phyloP scores from a whole-genome alignment of 1,284 basidiomycete species.

The Ganoderma multipileum region DNA sequence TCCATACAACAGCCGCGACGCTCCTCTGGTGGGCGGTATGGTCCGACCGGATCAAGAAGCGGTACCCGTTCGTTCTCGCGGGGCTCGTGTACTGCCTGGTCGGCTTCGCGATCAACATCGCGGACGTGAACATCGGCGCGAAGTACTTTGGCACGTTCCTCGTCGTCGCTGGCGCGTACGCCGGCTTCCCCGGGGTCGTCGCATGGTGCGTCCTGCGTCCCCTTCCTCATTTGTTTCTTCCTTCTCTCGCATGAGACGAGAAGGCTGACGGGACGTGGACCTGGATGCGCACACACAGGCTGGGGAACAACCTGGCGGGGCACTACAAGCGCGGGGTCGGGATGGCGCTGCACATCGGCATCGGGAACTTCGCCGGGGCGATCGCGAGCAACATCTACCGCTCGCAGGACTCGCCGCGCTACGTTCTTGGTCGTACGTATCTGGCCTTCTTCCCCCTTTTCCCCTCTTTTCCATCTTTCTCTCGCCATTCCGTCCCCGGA shows the following conservation, averaged over 20 bases:
- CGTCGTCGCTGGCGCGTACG: conserved; percentile 65
- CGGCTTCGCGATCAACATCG: conserved; percentile 73
- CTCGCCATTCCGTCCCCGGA: too few relatives aligned
- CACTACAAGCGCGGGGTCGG: conserved; percentile 72
- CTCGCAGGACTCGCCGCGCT: conserved; percentile 63
- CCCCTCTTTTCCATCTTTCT: not conserved
- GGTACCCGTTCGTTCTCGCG: conserved; percentile 65
- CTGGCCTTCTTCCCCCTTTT: not conserved
- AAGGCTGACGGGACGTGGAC: too few relatives aligned
- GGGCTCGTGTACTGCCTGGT: conserved; percentile 60
- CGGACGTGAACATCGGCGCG: conserved; percentile 49
- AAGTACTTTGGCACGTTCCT: conserved; percentile 78
- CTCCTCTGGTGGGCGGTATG: conserved; percentile 60
- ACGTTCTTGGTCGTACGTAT: conserved; percentile 64
- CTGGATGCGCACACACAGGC: conserved; percentile 43
- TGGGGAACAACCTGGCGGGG: conserved; percentile 66
- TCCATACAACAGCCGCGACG: conserved; percentile 65
- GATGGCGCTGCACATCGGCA: conserved; percentile 69
- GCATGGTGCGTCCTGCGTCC: conserved; percentile 59
- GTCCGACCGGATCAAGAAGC: conserved; percentile 64
- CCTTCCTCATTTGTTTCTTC: too few relatives aligned
- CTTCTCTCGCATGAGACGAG: too few relatives aligned
- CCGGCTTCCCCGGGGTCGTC: conserved; percentile 66
- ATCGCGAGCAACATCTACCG: conserved; percentile 71
- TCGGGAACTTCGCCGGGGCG: conserved; percentile 63